A percentile compares a stretch with the other conserved stretches of the same genome.
Conservation (phyloP, 116 monocot genomes). For the Phalaenopsis hybrid region DNA sequence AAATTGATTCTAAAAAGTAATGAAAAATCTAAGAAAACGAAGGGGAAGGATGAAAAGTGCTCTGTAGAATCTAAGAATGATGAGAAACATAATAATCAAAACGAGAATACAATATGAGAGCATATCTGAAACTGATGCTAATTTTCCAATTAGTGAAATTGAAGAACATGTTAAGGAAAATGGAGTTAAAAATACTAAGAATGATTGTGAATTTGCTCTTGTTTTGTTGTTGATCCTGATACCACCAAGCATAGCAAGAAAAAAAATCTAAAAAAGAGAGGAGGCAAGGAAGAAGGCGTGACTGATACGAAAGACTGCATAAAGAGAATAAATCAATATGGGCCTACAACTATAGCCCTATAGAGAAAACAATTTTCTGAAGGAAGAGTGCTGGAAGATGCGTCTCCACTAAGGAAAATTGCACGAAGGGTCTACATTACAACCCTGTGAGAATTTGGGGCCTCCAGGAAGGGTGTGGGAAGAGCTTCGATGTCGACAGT, state of each 20-base stretch:
- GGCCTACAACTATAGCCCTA: too few species aligned
- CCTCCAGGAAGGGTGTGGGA: too few species aligned
- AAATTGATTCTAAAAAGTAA: constrained; percentile 8
- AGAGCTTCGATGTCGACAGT: too few species aligned
- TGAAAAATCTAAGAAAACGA: constrained; percentile 31
- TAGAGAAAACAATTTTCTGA: too few species aligned
- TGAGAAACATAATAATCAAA: constrained; percentile 31
- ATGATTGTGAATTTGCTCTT: neutral
- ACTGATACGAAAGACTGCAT: neutral
- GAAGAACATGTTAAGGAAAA: constrained; percentile 11
- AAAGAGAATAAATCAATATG: neutral
- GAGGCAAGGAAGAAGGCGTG: constrained; percentile 9
- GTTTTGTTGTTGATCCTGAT: constrained; percentile 7
- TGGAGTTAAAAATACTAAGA: constrained; percentile 14
- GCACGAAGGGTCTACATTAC: too few species aligned
- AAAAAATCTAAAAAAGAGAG: constrained; percentile 44
- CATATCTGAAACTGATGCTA: constrained; percentile 11
- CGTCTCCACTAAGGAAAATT: too few species aligned
- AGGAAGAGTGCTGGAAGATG: too few species aligned
- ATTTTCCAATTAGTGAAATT: neutral
- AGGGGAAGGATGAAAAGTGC: constrained; percentile 16
- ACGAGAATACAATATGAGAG: constrained; percentile 24
- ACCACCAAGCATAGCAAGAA: constrained; percentile 19
- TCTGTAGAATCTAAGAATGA: constrained; percentile 16
- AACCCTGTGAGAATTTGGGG: too few species aligned